Evolutionary conservation across 169 alveolate genomes (phyloP).

Genomic region (Eimeria tenella): DNA sequence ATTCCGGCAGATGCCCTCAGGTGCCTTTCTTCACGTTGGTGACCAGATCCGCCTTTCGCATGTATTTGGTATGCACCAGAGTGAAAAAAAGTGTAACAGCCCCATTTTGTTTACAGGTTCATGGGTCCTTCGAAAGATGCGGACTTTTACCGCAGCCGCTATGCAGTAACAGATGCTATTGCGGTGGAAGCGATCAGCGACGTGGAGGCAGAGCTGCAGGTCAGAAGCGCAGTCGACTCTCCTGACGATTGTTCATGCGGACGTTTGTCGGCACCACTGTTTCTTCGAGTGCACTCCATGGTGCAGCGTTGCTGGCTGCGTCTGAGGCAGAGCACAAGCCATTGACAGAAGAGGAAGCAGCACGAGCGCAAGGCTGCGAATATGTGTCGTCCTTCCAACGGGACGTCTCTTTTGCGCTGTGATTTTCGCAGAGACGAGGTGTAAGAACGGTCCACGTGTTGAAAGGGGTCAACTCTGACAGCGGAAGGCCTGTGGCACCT

Average conservation of each 20-base stretch:
- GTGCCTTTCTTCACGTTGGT: neutral
- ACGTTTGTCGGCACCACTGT: neutral
- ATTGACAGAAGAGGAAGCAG: neutral
- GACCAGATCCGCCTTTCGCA: neutral
- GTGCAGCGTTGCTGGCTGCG: neutral
- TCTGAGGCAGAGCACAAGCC: neutral
- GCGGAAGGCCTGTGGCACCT: constrained; percentile 67
- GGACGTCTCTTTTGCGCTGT: neutral
- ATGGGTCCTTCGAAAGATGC: constrained; percentile 46
- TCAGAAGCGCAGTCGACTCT: neutral
- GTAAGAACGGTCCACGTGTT: constrained; percentile 56
- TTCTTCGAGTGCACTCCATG: too few relatives aligned
- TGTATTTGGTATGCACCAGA: too few relatives aligned
- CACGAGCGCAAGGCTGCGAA: neutral
- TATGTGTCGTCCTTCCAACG: neutral
- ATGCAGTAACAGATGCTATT: constrained; percentile 45
- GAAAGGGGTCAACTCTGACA: constrained; percentile 74
- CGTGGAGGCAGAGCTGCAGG: constrained; percentile 57
- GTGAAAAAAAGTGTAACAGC: too few relatives aligned
- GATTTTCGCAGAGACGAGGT: constrained; percentile 41
- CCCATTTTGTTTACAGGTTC: constrained; percentile 1
- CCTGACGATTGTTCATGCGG: too few relatives aligned
- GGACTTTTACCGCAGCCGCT: constrained; percentile 36
- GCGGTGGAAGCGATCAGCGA: constrained; percentile 8
- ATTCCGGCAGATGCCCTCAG: constrained; percentile 53